phyloP scores from a whole-genome alignment of 2,329 filamentous ascomycete species.

The Epichloe bromicola region DNA sequence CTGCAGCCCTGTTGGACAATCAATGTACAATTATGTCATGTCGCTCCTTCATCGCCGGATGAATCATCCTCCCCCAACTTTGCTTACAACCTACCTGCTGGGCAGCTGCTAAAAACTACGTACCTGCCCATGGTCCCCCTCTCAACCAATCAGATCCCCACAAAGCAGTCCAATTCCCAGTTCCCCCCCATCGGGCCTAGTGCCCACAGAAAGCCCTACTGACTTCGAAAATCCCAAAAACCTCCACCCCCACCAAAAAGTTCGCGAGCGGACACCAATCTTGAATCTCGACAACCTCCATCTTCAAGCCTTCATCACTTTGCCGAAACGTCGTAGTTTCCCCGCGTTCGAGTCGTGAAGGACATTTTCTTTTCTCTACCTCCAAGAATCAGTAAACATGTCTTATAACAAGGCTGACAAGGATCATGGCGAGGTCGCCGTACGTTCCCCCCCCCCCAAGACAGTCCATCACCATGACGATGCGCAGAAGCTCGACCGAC shows the following conservation, averaged over 20 bases:
- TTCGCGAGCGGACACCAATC: background rate
- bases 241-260: slow-evolving; percentile 10
- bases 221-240: background rate
- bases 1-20: background rate
- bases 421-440: slow-evolving; percentile 78
- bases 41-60: slow-evolving; percentile 6
- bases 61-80: slow-evolving; percentile 7
- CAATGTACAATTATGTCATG: background rate
- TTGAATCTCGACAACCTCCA: background rate
- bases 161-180: background rate
- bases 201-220: slow-evolving; percentile 11
- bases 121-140: background rate
- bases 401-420: slow-evolving; percentile 95
- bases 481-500: background rate
- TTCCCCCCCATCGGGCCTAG: slow-evolving; percentile 6
- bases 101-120: slow-evolving; percentile 3
- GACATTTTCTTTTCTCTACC: slow-evolving; percentile 14
- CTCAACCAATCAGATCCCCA: slow-evolving; percentile 6
- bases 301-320: slow-evolving; percentile 55
- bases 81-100: too few species aligned
- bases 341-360: slow-evolving; percentile 71
- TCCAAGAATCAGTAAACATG: slow-evolving; percentile 44
- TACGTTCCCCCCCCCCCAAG: slow-evolving; percentile 29
- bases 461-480: background rate
- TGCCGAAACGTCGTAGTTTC: slow-evolving; percentile 48